Evolutionary conservation across 805 yeast genomes (phyloP).

Genomic region (Candida maesae): DNA sequence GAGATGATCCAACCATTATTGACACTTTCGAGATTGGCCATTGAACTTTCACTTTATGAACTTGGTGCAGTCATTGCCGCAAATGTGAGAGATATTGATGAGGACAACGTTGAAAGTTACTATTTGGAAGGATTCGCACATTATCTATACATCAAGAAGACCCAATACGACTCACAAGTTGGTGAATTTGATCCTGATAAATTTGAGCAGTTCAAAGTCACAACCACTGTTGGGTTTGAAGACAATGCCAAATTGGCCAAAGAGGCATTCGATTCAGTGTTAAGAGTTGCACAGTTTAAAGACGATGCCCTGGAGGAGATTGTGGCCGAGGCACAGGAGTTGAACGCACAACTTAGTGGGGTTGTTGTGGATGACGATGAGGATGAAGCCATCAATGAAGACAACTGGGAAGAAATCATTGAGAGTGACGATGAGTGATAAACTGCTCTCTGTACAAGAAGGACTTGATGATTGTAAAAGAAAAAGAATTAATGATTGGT

Average conservation of each 20-base stretch:
- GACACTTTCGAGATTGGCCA: slow-evolving; percentile 66
- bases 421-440: slow-evolving; percentile 31
- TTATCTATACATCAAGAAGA: slow-evolving; percentile 43
- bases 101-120: slow-evolving; percentile 73
- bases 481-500: too few species aligned
- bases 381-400: slow-evolving; percentile 30
- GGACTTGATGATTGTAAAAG: too few species aligned
- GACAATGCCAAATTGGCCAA: slow-evolving; percentile 18
- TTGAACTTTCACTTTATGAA: slow-evolving; percentile 74
- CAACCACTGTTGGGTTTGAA: slow-evolving; percentile 8
- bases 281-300: slow-evolving; percentile 29
- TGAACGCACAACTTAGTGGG: slow-evolving; percentile 53
- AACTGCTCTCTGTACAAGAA: background rate
- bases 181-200: slow-evolving; percentile 22
- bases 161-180: slow-evolving; percentile 16
- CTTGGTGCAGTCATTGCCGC: slow-evolving; percentile 61
- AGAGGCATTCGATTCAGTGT: slow-evolving; percentile 12
- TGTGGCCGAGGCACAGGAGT: slow-evolving; percentile 43
- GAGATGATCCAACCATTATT: slow-evolving; percentile 72
- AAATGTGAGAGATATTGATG: slow-evolving; percentile 73
- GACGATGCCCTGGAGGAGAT: slow-evolving; percentile 58
- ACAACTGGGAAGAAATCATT: slow-evolving; percentile 53
- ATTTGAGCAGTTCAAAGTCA: slow-evolving; percentile 21
- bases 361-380: slow-evolving; percentile 49
- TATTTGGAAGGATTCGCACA: slow-evolving; percentile 82